phyloP scores from a whole-genome alignment of 192 early-diverging fungal species.

The Linnemannia zychae region DNA sequence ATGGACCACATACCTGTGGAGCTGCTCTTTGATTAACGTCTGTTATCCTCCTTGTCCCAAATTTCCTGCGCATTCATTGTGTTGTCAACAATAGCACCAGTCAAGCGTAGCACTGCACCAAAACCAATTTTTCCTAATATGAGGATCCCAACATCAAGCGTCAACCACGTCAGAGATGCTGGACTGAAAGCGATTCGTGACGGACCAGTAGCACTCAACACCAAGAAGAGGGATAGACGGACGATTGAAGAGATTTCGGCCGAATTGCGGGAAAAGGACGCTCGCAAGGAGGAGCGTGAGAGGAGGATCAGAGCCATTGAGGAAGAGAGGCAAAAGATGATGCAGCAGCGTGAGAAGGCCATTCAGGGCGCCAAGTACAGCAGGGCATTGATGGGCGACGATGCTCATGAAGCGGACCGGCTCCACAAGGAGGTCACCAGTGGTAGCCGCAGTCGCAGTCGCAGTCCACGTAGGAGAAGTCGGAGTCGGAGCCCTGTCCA shows the following conservation, averaged over 20 bases:
- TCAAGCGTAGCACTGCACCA: conserved; percentile 28
- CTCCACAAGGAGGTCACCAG: conserved; percentile 30
- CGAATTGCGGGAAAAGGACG: conserved; percentile 18
- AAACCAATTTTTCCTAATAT: conserved; percentile 38
- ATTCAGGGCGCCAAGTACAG: conserved; percentile 43
- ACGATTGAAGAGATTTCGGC: conserved; percentile 32
- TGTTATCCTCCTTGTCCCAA: neutral
- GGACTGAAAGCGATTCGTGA: conserved; percentile 53
- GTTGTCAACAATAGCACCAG: conserved; percentile 18
- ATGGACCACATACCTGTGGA: neutral
- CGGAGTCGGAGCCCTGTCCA: conserved; percentile 15
- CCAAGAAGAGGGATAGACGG: conserved; percentile 40
- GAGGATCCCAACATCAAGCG: conserved; percentile 24
- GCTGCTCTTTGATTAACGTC: neutral
- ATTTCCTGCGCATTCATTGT: neutral
- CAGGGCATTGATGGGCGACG: conserved; percentile 35
- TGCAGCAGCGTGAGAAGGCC: conserved; percentile 42
- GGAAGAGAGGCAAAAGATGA: conserved; percentile 21
- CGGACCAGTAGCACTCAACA: conserved; percentile 44
- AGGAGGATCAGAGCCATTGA: conserved; percentile 36
- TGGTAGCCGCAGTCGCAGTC: conserved; percentile 39
- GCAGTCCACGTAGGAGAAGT: conserved; percentile 20
- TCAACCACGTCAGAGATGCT: conserved; percentile 44
- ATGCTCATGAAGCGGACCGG: conserved; percentile 37
- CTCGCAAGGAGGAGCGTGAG: conserved; percentile 35